Base-by-base conservation (phyloP, 176 grass and related monocot species). In the Tillandsia leiboldiana region DNA sequence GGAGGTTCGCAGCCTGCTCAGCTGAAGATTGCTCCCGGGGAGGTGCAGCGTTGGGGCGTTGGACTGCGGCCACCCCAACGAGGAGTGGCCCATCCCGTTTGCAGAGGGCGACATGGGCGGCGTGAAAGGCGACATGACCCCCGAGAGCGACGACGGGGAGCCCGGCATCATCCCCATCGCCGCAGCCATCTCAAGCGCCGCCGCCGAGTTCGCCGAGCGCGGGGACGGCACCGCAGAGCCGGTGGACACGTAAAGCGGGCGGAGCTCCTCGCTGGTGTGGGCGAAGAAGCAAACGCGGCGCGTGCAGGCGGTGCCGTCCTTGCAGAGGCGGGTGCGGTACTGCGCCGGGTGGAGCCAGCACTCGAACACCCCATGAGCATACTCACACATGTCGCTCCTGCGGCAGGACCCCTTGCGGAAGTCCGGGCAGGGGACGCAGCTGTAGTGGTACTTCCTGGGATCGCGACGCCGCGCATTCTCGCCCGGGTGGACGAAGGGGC, bases 281-380 rank as follows among this genome's bases (percentile, higher is more conserved):
- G 91, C 91, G 5, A 96, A 96, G 75, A 96, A 96, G 63, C 91
- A 96, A 50, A 96, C 90, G 65, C 91, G 82, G 3, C 91, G 87
- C 8, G 76, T 84, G 13, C 91, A 96, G 66, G 76, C 80, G 1
- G 72, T 79, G 1, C 88, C 85, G 62, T 91, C 88, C 69, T 96
- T 96, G 66, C 88, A 96, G 12, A 91, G 85, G 71, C 88, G 80
- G n/a, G 91, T 96, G 69, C 91, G 88, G 61, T 96, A 96, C 80
- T 96, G 88, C 1, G 85, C 82, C 1, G 88, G 91, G 80, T 96
- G 91, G 61, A 96, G 88, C 91, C 91, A 96, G 72, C 91, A 86
- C 88, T 96, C 91, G 1, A 96, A 96, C 6, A 96, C 91, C 28
- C 91, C 88, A 63, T 96, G 91, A 3, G 91, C 81, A 14, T 88